Evolutionary conservation across 2,329 filamentous ascomycete genomes (phyloP).

Genomic region (Pseudocercospora cruenta): DNA sequence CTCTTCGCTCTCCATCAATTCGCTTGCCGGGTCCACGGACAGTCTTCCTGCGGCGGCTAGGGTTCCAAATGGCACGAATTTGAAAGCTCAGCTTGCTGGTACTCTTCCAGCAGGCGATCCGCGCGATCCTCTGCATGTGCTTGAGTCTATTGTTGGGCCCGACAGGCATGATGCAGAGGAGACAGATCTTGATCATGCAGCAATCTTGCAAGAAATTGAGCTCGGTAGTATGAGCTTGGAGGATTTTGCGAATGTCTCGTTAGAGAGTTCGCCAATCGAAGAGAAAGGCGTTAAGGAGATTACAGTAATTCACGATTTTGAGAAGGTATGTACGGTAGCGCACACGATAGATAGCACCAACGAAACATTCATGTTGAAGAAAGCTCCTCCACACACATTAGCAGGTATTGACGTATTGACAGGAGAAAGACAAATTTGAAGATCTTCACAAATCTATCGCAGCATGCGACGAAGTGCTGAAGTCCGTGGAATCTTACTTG

Average conservation of each 20-base stretch:
- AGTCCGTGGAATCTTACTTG: constrained; percentile 89
- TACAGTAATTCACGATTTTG: constrained; percentile 56
- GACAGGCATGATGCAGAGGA: constrained; percentile 19
- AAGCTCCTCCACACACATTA: background rate
- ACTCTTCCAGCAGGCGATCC: constrained; percentile 56
- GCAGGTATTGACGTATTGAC: background rate
- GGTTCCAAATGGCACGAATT: constrained; percentile 67
- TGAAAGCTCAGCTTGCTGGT: constrained; percentile 62
- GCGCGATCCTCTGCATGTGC: constrained; percentile 70
- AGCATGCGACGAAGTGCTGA: constrained; percentile 89
- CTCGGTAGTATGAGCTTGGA: constrained; percentile 78
- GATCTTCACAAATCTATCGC: constrained; percentile 86
- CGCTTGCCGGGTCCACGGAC: constrained; percentile 72
- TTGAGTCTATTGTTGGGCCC: constrained; percentile 63
- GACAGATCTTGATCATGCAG: constrained; percentile 44
- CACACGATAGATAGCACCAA: background rate
- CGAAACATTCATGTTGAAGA: background rate
- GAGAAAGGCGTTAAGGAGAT: constrained; percentile 14
- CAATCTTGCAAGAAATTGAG: constrained; percentile 69
- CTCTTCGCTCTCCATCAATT: constrained; percentile 76
- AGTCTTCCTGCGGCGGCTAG: constrained; percentile 71
- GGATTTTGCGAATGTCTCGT: constrained; percentile 61
- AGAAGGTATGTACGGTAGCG: constrained; percentile 48
- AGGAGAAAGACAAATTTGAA: constrained; percentile 80
- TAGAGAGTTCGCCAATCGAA: constrained; percentile 35